These are phyloP conservation scores for Suhomyces atakaporum DNA, from an alignment of 1,139 yeast genomes.

Conservation along the genomic window DNA sequence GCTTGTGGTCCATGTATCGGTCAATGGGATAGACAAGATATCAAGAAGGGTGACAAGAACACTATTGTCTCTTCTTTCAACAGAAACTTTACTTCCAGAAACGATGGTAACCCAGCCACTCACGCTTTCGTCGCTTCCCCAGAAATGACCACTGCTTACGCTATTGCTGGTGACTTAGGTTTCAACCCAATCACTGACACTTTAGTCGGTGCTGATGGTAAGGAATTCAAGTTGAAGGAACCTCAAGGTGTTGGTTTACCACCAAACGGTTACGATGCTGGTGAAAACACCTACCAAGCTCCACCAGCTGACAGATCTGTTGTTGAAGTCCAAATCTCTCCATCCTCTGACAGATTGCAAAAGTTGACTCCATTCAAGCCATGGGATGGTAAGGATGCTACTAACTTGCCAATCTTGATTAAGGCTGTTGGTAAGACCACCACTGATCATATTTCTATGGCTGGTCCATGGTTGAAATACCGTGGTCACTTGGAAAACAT, in stretches of 20 bases:
- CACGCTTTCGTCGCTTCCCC: constrained; percentile 99
- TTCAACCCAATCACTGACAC: constrained; percentile 97
- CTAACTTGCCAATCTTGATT: constrained; percentile 87
- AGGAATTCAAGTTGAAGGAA: constrained; percentile 88
- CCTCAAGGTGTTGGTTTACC: constrained; percentile 96
- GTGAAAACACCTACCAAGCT: constrained; percentile 96
- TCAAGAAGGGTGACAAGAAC: constrained; percentile 97
- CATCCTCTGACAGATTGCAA: constrained; percentile 69
- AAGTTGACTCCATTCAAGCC: constrained; percentile 52
- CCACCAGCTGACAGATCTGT: constrained; percentile 87
- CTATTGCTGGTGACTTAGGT: constrained; percentile 96
- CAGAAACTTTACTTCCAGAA: constrained; percentile 99
- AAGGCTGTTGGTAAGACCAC: constrained; percentile 98
- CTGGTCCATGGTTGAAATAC: constrained; percentile 99
- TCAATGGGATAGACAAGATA: constrained; percentile 99
- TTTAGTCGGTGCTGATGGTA: constrained; percentile 91
- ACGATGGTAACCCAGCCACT: constrained; percentile 98
- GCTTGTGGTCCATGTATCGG: constrained; percentile 99
- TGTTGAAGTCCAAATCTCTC: constrained; percentile 76
- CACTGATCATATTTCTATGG: constrained; percentile 99
- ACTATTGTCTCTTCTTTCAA: constrained; percentile 97
- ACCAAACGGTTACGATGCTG: constrained; percentile 86
- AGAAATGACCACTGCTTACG: constrained; percentile 94
- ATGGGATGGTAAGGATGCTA: constrained; percentile 97
- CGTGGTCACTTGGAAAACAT: constrained; percentile 99